Conservation (phyloP, 2,329 filamentous ascomycete species). For the Triangularia setosa region DNA sequence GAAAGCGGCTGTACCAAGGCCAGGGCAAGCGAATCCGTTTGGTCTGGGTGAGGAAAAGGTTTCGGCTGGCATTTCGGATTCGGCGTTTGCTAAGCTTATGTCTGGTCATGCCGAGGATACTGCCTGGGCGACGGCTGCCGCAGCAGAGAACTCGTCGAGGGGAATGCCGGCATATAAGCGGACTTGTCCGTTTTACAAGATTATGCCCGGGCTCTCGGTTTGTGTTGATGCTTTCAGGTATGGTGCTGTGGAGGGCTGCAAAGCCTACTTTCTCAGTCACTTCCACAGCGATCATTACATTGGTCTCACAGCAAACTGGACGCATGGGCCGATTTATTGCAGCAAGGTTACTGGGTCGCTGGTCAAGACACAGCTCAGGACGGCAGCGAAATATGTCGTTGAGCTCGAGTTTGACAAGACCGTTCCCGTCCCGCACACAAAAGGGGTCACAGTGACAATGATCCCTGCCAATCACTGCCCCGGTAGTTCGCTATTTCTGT, state of each 20-base stretch:
- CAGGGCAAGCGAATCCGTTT: constrained; percentile 79
- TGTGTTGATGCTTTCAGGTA: constrained; percentile 96
- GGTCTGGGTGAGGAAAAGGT: constrained; percentile 39
- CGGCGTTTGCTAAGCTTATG: constrained; percentile 93
- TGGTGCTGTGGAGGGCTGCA: constrained; percentile 85
- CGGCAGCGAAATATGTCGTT: constrained; percentile 80
- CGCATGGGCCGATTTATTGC: constrained; percentile 93
- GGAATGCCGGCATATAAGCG: constrained; percentile 84
- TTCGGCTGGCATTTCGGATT: constrained; percentile 34
- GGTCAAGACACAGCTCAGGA: constrained; percentile 78
- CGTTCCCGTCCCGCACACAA: constrained; percentile 74
- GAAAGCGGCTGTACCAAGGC: constrained; percentile 65
- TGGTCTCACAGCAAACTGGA: constrained; percentile 82
- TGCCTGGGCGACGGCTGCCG: constrained; percentile 85
- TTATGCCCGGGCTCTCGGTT: constrained; percentile 86
- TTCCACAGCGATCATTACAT: constrained; percentile 98
- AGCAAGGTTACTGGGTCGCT: constrained; percentile 89
- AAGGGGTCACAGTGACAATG: constrained; percentile 86
- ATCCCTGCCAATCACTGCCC: constrained; percentile 96
- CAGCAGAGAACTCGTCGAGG: constrained; percentile 69
- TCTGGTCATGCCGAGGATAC: constrained; percentile 83
- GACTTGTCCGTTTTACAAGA: constrained; percentile 98
- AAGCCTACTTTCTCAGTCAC: constrained; percentile 94
- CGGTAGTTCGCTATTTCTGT: constrained; percentile 88
- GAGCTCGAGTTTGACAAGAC: constrained; percentile 80